Percentiles rank a stretch among this genome's conserved stretches.
Conservation (phyloP, 805 yeast genomes). For the Lipomyces yamadae region DNA sequence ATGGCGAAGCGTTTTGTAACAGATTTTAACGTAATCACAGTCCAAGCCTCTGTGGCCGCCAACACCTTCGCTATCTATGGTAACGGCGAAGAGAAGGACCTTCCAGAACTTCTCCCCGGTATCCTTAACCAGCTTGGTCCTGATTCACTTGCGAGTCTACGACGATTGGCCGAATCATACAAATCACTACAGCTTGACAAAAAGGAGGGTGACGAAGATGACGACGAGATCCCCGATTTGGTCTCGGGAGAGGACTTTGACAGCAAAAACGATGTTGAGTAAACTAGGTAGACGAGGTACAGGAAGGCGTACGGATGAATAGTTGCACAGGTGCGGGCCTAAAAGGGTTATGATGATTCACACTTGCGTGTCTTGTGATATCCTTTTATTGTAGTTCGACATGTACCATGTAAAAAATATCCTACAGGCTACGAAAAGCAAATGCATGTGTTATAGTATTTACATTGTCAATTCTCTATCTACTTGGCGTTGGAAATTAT, state of each 20-base stretch:
- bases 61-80: constrained; percentile 96
- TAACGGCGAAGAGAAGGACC: constrained; percentile 87
- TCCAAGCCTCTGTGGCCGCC: constrained; percentile 87
- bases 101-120: constrained; percentile 90
- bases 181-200: constrained; percentile 55
- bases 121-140: constrained; percentile 96
- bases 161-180: constrained; percentile 86
- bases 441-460: constrained; percentile 8
- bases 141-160: constrained; percentile 87
- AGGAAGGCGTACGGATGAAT: constrained; percentile 1
- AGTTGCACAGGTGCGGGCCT: constrained; percentile 1
- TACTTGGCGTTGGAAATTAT: background rate
- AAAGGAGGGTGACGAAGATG: constrained; percentile 52
- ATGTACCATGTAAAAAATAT: constrained; percentile 18
- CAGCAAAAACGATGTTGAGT: constrained; percentile 31
- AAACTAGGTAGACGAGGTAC: background rate
- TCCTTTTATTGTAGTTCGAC: constrained; percentile 3
- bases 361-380: background rate
- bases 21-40: constrained; percentile 45
- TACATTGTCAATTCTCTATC: background rate
- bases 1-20: background rate
- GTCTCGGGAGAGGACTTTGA: constrained; percentile 48
- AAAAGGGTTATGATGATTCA: background rate
- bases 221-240: constrained; percentile 66
- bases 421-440: constrained; percentile 18